These are phyloP conservation scores for Gracilariopsis chorda DNA, from an alignment of 23 red algal species.

Conservation along the genomic window DNA sequence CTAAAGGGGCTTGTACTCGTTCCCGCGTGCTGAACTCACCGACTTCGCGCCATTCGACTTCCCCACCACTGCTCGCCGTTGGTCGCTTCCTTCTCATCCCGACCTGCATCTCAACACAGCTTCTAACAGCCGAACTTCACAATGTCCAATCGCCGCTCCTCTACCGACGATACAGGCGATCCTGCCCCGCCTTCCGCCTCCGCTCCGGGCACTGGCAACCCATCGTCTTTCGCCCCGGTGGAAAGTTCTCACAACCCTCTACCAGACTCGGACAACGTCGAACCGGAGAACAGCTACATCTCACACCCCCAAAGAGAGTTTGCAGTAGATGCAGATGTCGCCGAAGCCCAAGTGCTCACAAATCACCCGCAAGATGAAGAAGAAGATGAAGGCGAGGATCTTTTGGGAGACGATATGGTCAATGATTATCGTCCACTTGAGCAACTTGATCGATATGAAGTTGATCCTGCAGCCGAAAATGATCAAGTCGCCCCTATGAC, in stretches of 20 bases:
- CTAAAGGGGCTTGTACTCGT: too few relatives aligned
- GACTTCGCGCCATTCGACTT: too few relatives aligned
- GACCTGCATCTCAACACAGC: too few relatives aligned
- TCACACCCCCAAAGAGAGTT: background rate
- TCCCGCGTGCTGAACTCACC: too few relatives aligned
- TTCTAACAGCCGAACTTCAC: too few relatives aligned
- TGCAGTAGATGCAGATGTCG: background rate
- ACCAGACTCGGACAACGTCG: background rate
- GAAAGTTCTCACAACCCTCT: background rate
- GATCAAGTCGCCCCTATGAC: conserved; percentile 59
- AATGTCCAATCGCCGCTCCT: conserved; percentile 21
- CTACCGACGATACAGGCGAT: conserved; percentile 7
- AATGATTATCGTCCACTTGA: conserved; percentile 83
- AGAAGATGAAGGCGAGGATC: conserved; percentile 93
- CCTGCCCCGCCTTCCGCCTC: background rate
- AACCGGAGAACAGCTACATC: background rate
- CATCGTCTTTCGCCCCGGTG: background rate
- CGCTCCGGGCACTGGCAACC: background rate
- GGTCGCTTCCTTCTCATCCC: too few relatives aligned
- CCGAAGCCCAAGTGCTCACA: conserved; percentile 5
- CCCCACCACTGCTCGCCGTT: too few relatives aligned
- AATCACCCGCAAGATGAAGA: conserved; percentile 42
- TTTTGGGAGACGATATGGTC: conserved; percentile 92
- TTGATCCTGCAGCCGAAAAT: conserved; percentile 84
- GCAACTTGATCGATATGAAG: conserved; percentile 85